phyloP scores from a whole-genome alignment of 257 asterid species.

The Marsdenia floribunda region DNA sequence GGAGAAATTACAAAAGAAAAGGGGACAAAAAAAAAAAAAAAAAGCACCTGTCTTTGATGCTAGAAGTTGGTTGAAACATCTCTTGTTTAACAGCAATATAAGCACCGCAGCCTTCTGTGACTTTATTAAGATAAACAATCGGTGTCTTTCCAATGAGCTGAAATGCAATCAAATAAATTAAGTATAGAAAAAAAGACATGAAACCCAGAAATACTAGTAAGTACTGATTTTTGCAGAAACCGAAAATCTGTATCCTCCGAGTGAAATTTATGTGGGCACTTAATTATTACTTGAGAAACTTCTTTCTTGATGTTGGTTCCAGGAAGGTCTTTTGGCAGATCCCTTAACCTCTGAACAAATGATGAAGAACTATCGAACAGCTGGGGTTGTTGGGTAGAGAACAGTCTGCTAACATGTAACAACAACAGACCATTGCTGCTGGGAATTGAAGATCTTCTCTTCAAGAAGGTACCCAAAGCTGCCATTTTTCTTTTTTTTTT shows the following conservation, averaged over 20 bases:
- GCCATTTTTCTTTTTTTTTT: slow-evolving; percentile 33
- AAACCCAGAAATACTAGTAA: neutral
- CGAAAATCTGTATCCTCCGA: neutral
- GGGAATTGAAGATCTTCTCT: slow-evolving; percentile 28
- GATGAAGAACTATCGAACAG: slow-evolving; percentile 40
- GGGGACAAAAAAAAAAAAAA: too few relatives aligned
- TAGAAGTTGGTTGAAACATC: slow-evolving; percentile 97
- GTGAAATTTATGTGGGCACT: neutral
- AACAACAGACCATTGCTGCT: slow-evolving; percentile 16
- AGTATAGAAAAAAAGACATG: neutral
- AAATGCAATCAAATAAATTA: neutral
- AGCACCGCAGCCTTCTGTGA: slow-evolving; percentile 87
- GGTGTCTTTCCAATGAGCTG: slow-evolving; percentile 97
- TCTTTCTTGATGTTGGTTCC: slow-evolving; percentile 74
- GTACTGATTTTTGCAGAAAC: neutral
- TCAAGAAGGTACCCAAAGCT: slow-evolving; percentile 35
- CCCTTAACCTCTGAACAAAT: slow-evolving; percentile 64
- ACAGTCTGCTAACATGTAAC: slow-evolving; percentile 14
- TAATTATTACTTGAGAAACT: slow-evolving; percentile 73
- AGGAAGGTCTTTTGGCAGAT: slow-evolving; percentile 73
- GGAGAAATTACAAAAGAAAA: neutral
- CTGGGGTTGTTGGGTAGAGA: slow-evolving; percentile 28
- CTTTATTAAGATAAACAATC: slow-evolving; percentile 76
- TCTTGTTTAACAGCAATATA: slow-evolving; percentile 91
- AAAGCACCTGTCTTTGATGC: slow-evolving; percentile 90